A percentile compares a stretch with the other conserved stretches of the same genome.
Conservation (phyloP, 805 yeast genomes). For the Ogataea pini region DNA sequence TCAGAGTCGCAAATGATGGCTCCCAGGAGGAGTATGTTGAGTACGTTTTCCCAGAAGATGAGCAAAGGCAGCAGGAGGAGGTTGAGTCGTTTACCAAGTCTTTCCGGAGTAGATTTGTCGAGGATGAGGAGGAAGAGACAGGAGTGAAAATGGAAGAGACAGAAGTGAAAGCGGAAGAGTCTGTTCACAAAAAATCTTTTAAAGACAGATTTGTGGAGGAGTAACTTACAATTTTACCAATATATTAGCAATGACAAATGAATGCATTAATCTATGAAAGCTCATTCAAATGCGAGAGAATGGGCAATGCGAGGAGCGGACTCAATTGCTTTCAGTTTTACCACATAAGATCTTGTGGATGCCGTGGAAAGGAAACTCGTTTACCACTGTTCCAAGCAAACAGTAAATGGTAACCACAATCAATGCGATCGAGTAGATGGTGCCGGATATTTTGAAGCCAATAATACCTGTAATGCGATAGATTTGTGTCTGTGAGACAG, state of each 20-base stretch:
- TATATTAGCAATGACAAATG: no score
- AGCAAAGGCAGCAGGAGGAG: conserved; percentile 24
- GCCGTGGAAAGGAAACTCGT: conserved; percentile 32
- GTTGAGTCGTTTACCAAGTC: conserved; percentile 15
- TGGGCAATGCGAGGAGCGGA: no score
- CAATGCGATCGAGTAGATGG: conserved; percentile 58
- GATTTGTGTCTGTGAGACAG: conserved; percentile 57
- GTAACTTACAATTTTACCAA: neutral
- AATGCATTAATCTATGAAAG: no score
- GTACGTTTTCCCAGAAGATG: conserved; percentile 69
- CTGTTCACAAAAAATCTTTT: conserved; percentile 2
- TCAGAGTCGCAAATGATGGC: conserved; percentile 43
- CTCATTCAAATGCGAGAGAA: no score
- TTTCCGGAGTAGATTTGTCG: conserved; percentile 7
- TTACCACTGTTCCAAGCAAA: conserved; percentile 37
- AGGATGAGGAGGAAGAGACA: conserved; percentile 7
- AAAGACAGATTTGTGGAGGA: conserved; percentile 9
- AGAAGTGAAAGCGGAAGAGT: neutral
- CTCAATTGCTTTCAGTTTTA: no score
- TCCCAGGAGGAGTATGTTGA: conserved; percentile 56
- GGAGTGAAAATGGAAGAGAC: neutral
- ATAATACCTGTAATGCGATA: conserved; percentile 47
- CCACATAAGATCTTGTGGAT: conserved; percentile 6
- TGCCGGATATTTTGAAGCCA: conserved; percentile 62
- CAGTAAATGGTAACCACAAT: conserved; percentile 47